Base-by-base conservation (phyloP, 306 rosid species). In the Prunus mume region DNA sequence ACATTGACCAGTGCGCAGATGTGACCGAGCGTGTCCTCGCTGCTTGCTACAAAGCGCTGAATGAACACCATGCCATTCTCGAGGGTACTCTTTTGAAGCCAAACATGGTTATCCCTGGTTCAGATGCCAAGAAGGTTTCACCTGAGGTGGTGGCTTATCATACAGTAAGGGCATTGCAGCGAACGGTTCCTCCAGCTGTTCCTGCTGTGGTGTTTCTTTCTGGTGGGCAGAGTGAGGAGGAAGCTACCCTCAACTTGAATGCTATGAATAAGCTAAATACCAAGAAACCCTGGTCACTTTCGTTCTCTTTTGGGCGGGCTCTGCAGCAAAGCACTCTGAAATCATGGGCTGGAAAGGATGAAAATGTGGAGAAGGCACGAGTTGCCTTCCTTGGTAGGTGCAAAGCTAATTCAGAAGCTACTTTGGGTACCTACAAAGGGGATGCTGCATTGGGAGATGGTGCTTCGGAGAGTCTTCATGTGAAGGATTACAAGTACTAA, bases 141-240 rank as follows among this genome's bases (percentile, higher is more conserved):
- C 85, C 90, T 2, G 88, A 87, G 78, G 93, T 90, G 18, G 78
- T 93, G 3, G 96, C 94, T 9, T 85, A 90, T 78, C 58, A 83
- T 80, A 93, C 97, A 0, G 88, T 93, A 43, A 77, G 90, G 56
- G 89, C 96, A 2, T 75, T 93, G 79, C 85, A 69, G 83, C 74
- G 96, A 25, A 93, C 97, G 0, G 87, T 89, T 14, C 97, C 97
- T 0, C 71, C 96, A 0, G 94, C 94, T 2, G 94, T 90, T 58
- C 97, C 96, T 0, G 97, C 94, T 3, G 82, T 90, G 0, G 94
- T 90, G 28, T 93, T 93, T 85, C 77, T 93, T 69, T 90, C 97
- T 5, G 96, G 97, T 2, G 97, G 97, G 19, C 97, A 93, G 78
- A 89, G 97, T 54, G 96, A 93, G 84, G 94, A 93, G 79, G 93